phyloP scores from a whole-genome alignment of 2,329 filamentous ascomycete species.

The Cytospora piceae region DNA sequence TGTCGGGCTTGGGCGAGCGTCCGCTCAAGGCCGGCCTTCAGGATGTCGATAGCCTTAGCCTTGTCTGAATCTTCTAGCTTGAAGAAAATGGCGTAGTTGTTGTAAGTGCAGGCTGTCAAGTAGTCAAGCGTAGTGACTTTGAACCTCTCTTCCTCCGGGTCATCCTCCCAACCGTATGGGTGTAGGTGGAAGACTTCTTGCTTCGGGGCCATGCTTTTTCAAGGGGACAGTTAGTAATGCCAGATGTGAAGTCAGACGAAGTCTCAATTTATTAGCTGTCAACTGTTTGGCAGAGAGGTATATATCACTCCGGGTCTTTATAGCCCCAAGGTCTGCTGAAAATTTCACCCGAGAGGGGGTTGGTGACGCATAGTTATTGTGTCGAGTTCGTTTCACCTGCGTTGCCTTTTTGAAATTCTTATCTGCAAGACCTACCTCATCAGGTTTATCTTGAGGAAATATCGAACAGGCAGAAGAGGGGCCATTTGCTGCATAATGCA shows the following conservation, averaged over 20 bases:
- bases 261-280: background rate
- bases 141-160: conserved; percentile 43
- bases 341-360: too few species aligned
- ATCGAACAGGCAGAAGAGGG: too few species aligned
- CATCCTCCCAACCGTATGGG: conserved; percentile 43
- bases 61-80: conserved; percentile 40
- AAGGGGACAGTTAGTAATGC: background rate
- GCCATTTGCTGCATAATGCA: too few species aligned
- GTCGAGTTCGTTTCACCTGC: too few species aligned
- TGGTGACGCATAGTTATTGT: too few species aligned
- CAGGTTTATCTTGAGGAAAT: too few species aligned
- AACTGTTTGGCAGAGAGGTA: background rate
- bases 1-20: conserved; percentile 37
- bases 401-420: too few species aligned
- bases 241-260: background rate
- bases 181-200: conserved; percentile 38
- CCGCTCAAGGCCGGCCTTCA: conserved; percentile 38
- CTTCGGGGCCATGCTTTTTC: conserved; percentile 28
- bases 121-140: conserved; percentile 45
- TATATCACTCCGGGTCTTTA: too few species aligned
- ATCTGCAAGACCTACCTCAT: too few species aligned
- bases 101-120: conserved; percentile 40
- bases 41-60: conserved; percentile 24
- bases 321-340: too few species aligned
- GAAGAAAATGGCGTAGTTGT: conserved; percentile 47